These are phyloP conservation scores for Galerina sulciceps DNA, from an alignment of 768 basidiomycete genomes.

Conservation along the genomic window DNA sequence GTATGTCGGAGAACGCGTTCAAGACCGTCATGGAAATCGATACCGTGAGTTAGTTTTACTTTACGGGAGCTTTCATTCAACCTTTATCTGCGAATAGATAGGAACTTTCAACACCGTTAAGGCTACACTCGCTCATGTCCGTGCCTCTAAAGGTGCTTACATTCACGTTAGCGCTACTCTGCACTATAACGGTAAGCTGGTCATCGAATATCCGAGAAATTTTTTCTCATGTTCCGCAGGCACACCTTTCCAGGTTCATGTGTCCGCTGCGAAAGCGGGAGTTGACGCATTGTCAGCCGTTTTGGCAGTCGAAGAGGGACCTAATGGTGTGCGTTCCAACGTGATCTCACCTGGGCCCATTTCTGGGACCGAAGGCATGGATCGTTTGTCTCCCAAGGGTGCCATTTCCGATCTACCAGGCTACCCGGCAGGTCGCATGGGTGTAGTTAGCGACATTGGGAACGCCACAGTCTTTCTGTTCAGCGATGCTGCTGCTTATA, in stretches of 20 bases:
- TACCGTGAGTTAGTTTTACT: conserved; percentile 53
- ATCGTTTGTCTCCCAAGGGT: conserved; percentile 51
- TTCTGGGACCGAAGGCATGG: conserved; percentile 73
- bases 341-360: conserved; percentile 87
- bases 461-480: conserved; percentile 81
- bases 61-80: background rate
- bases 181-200: conserved; percentile 73
- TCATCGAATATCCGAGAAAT: conserved; percentile 7
- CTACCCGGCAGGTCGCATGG: conserved; percentile 53
- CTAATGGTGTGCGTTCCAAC: conserved; percentile 90
- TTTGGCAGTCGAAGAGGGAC: conserved; percentile 93
- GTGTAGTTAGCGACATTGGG: conserved; percentile 65
- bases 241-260: conserved; percentile 88
- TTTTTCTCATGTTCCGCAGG: conserved; percentile 43
- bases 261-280: conserved; percentile 93
- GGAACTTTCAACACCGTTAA: conserved; percentile 96
- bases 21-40: conserved; percentile 94
- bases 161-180: conserved; percentile 89
- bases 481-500: conserved; percentile 76
- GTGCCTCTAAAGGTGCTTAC: conserved; percentile 77
- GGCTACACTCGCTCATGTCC: conserved; percentile 79
- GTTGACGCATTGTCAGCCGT: conserved; percentile 89
- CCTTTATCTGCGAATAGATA: conserved; percentile 47
- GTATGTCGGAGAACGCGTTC: conserved; percentile 89
- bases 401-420: conserved; percentile 12